Base-by-base conservation (phyloP, 208 protist species). In the Leptomonas pyrrhocoris region DNA sequence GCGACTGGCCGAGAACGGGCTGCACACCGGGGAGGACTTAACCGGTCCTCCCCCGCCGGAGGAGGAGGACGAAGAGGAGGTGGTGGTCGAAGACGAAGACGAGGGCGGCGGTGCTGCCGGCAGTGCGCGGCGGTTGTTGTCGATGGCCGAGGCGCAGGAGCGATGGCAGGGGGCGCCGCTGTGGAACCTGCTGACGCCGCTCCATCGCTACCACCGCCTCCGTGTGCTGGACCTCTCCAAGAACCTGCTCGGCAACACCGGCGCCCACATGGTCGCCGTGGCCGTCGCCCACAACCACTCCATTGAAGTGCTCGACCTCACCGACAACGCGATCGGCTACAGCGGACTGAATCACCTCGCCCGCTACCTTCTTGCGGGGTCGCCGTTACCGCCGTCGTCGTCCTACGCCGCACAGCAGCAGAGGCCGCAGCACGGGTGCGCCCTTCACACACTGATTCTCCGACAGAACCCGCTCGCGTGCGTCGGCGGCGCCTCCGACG, bases 21-120 rank as follows among this genome's bases (percentile, higher is more conserved):
- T 97, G 55, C 88, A 94, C 84, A 76, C 82, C 30, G 91, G 87
- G 53, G 86, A 86, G n/a, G 88, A 92, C 51, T 48, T 86, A n/a
- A 71, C 73, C 15, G 68, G 45, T 7, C 62, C 63, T 4, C 70
- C 77, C 23, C 80, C 79, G 16, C 73, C 80, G 1, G 87, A 93
- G 34, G 67, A 80, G 25, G 77, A 80, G 31, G 83, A 67, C 9
- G 85, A 69, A n/a, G 48, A 31, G 30, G 68, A 60, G 42, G 30
- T 4, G 6, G 25, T 16, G 2, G 50, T 11, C 11, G 8, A 66
- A 12, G 34, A 54, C 28, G 55, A 2, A 25, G 19, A 21, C 15
- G 48, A 46, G 18, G 25, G 25, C 63, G 30, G 31, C 51, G 27
- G 43, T 38, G 7, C 34, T 38, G 3, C 34, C 34, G 38, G 28